Evolutionary conservation across 805 yeast species (phyloP).

Genomic region (Ogataea paraovalis): DNA sequence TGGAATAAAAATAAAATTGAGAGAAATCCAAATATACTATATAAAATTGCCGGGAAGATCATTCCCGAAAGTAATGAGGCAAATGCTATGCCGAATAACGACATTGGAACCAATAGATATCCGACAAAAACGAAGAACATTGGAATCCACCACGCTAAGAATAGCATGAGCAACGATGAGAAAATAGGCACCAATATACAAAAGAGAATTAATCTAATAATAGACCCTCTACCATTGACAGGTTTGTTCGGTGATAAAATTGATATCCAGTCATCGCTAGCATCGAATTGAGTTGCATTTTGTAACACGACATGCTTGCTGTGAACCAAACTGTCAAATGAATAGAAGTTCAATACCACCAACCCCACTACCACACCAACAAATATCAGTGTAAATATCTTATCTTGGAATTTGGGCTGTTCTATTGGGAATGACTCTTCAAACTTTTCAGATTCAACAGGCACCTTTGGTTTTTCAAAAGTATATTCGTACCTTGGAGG

Average conservation of each 20-base stretch:
- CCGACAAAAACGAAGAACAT: slow-evolving; percentile 27
- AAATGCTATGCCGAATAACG: slow-evolving; percentile 22
- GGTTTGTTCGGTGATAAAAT: slow-evolving; percentile 1
- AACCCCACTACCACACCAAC: slow-evolving; percentile 21
- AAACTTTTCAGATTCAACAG: slow-evolving; percentile 39
- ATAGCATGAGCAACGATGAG: slow-evolving; percentile 17
- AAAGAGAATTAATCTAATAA: slow-evolving; percentile 8
- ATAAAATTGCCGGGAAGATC: slow-evolving; percentile 14
- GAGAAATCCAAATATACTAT: slow-evolving; percentile 17
- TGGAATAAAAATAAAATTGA: slow-evolving; percentile 22
- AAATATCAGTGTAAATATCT: slow-evolving; percentile 58
- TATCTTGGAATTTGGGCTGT: slow-evolving; percentile 64
- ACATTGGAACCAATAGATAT: slow-evolving; percentile 25
- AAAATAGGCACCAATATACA: slow-evolving; percentile 20
- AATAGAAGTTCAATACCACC: slow-evolving; percentile 5
- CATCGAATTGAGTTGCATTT: background rate
- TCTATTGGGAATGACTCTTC: slow-evolving; percentile 67
- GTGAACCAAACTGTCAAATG: slow-evolving; percentile 10
- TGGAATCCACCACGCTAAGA: slow-evolving; percentile 26
- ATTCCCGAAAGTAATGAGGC: slow-evolving; percentile 18
- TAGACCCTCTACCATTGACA: slow-evolving; percentile 2
- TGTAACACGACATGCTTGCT: slow-evolving; percentile 5
- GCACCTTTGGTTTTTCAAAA: slow-evolving; percentile 29
- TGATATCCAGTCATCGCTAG: slow-evolving; percentile 2
- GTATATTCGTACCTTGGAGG: slow-evolving; percentile 28